These are phyloP conservation scores for Cordyceps javanica DNA, from an alignment of 2,329 filamentous ascomycete genomes.

Conservation along the genomic window DNA sequence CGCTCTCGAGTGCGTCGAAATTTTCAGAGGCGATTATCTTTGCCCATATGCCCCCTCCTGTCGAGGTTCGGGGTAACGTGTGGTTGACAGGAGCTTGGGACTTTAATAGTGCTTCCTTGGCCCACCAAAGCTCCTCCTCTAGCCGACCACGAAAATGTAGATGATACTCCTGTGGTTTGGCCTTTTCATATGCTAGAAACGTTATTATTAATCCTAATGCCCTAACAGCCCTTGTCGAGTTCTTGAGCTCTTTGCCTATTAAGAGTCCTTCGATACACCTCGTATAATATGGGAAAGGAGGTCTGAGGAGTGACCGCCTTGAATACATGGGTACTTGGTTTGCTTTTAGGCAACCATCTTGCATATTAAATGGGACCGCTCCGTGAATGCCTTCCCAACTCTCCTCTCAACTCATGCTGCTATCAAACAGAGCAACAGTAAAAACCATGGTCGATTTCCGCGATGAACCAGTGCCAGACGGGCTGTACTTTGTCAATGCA, in stretches of 20 bases:
- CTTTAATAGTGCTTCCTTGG: neutral
- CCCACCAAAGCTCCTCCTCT: neutral
- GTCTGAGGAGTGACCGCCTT: no score
- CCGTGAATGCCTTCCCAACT: neutral
- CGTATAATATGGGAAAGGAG: no score
- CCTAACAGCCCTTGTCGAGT: neutral
- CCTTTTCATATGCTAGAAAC: neutral
- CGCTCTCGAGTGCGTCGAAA: neutral
- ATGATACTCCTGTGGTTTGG: neutral
- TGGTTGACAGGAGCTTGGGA: neutral
- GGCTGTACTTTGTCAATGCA: constrained; percentile 3
- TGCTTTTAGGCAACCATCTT: neutral
- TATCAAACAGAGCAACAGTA: neutral
- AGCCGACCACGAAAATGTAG: neutral
- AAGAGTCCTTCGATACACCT: neutral
- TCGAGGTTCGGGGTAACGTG: neutral
- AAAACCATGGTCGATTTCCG: neutral
- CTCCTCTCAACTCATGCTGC: neutral
- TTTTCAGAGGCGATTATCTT: neutral
- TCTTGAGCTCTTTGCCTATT: neutral
- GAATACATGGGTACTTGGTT: no score
- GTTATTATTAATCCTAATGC: neutral
- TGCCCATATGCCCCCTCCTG: neutral
- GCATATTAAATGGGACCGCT: neutral
- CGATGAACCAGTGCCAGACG: neutral